A percentile compares a stretch with the other conserved stretches of the same genome.
Evolutionary conservation across 768 basidiomycete species (phyloP).

Genomic region (Boletus sensibilis): DNA sequence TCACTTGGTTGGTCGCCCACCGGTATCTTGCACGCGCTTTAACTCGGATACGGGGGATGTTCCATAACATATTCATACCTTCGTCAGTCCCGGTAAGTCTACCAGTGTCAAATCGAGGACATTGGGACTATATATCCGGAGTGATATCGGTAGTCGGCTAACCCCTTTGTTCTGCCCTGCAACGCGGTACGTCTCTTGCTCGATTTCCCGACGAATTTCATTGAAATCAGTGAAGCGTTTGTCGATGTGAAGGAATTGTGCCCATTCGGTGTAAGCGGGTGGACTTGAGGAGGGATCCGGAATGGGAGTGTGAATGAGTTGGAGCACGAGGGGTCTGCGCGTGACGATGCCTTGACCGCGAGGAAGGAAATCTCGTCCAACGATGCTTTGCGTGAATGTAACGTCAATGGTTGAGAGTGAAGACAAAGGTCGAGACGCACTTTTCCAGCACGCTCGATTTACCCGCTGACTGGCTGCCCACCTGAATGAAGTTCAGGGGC

Average conservation of each 20-base stretch:
- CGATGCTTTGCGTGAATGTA: constrained; percentile 57
- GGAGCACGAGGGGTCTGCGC: constrained; percentile 90
- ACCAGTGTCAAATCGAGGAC: constrained; percentile 96
- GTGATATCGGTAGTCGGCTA: constrained; percentile 91
- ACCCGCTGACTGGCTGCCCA: constrained; percentile 94
- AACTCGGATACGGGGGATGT: neutral
- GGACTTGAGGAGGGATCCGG: constrained; percentile 47
- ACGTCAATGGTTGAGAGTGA: neutral
- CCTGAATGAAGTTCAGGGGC: constrained; percentile 43
- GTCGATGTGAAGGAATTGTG: constrained; percentile 95
- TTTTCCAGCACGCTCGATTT: constrained; percentile 97
- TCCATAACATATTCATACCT: constrained; percentile 50
- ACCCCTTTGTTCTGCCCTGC: constrained; percentile 99
- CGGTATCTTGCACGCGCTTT: constrained; percentile 59
- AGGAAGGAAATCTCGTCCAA: constrained; percentile 89
- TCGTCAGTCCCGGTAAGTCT: constrained; percentile 94
- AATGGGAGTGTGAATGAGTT: constrained; percentile 88
- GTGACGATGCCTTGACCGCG: constrained; percentile 95
- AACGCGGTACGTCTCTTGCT: constrained; percentile 95
- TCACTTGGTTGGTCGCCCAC: constrained; percentile 98
- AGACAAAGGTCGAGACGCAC: constrained; percentile 45
- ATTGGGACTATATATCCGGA: constrained; percentile 93
- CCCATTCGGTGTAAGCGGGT: constrained; percentile 76
- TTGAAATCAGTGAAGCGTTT: constrained; percentile 94
- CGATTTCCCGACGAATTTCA: constrained; percentile 94